A percentile compares a stretch with the other conserved stretches of the same genome.
Conservation (phyloP, 2,329 filamentous ascomycete species). For the Fusarium sp. region DNA sequence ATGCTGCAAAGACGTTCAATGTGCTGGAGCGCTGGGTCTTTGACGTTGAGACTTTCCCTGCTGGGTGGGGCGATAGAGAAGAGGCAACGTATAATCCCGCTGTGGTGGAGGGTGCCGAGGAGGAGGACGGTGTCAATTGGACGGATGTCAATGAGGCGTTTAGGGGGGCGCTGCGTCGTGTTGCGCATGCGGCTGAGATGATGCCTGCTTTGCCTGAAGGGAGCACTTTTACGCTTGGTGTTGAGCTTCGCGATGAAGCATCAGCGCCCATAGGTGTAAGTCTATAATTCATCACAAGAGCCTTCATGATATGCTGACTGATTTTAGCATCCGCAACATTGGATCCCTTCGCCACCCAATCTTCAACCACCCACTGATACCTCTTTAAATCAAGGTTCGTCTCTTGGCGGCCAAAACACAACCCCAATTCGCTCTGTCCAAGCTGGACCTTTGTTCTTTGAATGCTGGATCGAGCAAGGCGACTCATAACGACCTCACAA, state of each 20-base stretch:
- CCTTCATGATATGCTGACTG: slow-evolving; percentile 3
- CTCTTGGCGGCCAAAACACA: slow-evolving; percentile 58
- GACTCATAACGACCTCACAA: slow-evolving; percentile 3
- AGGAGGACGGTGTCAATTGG: slow-evolving; percentile 60
- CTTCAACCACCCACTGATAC: slow-evolving; percentile 56
- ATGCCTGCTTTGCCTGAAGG: slow-evolving; percentile 70
- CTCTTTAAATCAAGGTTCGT: slow-evolving; percentile 48
- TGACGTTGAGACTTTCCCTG: slow-evolving; percentile 67
- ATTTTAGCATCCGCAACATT: slow-evolving; percentile 68
- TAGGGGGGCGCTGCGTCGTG: slow-evolving; percentile 73
- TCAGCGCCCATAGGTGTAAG: slow-evolving; percentile 70
- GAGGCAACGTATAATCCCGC: slow-evolving; percentile 47
- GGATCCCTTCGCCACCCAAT: slow-evolving; percentile 68
- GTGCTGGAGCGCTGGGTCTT: slow-evolving; percentile 74
- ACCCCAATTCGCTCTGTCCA: slow-evolving; percentile 67
- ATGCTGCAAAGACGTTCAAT: slow-evolving; percentile 54
- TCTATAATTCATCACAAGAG: slow-evolving; percentile 34
- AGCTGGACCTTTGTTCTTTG: slow-evolving; percentile 72
- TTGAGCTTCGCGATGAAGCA: slow-evolving; percentile 76
- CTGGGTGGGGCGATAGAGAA: slow-evolving; percentile 43
- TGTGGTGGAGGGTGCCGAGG: slow-evolving; percentile 32
- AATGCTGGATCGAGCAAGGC: slow-evolving; percentile 71
- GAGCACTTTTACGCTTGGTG: slow-evolving; percentile 81
- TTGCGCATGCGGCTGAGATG: slow-evolving; percentile 71
- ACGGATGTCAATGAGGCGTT: slow-evolving; percentile 79